Evolutionary conservation across 2,329 filamentous ascomycete genomes (phyloP).

Genomic region (Trematosphaeria pertusa): DNA sequence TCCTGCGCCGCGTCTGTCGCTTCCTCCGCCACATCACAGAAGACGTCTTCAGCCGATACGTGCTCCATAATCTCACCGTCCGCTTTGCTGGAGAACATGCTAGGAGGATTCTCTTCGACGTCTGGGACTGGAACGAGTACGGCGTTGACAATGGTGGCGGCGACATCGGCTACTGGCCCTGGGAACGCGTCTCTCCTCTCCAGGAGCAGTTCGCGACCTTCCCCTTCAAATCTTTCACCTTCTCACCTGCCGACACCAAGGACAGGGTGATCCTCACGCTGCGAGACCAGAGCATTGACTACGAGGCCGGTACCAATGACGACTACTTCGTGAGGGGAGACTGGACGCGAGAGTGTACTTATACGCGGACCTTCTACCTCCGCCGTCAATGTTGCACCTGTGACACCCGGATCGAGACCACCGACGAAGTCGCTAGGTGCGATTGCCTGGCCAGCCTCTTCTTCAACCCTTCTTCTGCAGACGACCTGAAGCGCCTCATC

Average conservation of each 20-base stretch:
- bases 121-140: slow-evolving; percentile 15
- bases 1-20: slow-evolving; percentile 25
- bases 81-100: slow-evolving; percentile 24
- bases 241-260: slow-evolving; percentile 23
- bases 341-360: background rate
- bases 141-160: too few species aligned
- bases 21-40: slow-evolving; percentile 22
- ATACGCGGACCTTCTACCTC: background rate
- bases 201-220: slow-evolving; percentile 18
- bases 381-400: slow-evolving; percentile 4
- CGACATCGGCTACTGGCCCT: slow-evolving; percentile 14
- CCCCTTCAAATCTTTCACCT: slow-evolving; percentile 24
- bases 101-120: slow-evolving; percentile 18
- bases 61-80: slow-evolving; percentile 24
- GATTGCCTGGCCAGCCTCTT: slow-evolving; percentile 16
- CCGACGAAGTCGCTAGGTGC: slow-evolving; percentile 15
- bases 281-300: slow-evolving; percentile 15
- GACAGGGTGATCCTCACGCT: slow-evolving; percentile 21
- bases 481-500: too few species aligned
- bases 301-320: slow-evolving; percentile 4
- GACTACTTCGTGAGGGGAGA: too few species aligned
- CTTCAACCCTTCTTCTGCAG: too few species aligned
- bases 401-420: slow-evolving; percentile 9
- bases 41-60: slow-evolving; percentile 20
- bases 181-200: slow-evolving; percentile 11